A percentile compares a stretch with the other conserved stretches of the same genome.
Evolutionary conservation across 495 filamentous ascomycete genomes (phyloP).

Genomic region (Aspergillus leporis): DNA sequence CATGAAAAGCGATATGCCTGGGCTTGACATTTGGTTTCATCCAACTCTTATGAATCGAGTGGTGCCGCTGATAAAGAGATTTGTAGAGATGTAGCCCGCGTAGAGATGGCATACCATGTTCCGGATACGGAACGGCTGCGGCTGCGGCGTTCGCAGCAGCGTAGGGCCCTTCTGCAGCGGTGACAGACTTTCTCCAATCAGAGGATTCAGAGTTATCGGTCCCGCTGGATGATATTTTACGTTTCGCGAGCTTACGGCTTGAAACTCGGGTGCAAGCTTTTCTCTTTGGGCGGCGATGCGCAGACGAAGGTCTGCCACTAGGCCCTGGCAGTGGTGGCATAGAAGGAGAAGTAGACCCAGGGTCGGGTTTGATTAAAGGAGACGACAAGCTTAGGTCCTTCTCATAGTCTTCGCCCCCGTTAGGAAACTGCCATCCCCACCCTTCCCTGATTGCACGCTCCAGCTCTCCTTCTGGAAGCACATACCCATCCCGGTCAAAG

Average conservation of each 20-base stretch:
- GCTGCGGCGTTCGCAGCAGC: constrained; percentile 82
- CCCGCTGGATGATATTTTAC: constrained; percentile 51
- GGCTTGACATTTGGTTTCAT: constrained; percentile 82
- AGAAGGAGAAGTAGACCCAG: constrained; percentile 38
- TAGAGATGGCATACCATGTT: constrained; percentile 74
- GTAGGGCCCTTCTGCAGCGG: constrained; percentile 72
- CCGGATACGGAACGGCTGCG: constrained; percentile 76
- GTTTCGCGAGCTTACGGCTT: constrained; percentile 54
- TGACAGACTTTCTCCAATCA: constrained; percentile 46
- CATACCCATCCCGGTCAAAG: constrained; percentile 80
- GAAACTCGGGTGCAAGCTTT: constrained; percentile 50
- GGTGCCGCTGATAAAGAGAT: constrained; percentile 88
- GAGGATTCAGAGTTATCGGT: constrained; percentile 37
- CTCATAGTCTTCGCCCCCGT: constrained; percentile 72
- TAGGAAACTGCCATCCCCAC: constrained; percentile 98
- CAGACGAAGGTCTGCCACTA: constrained; percentile 30
- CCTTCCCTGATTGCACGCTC: constrained; percentile 84
- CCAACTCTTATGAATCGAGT: constrained; percentile 88
- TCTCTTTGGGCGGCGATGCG: constrained; percentile 49
- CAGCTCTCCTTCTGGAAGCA: constrained; percentile 78
- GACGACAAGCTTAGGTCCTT: constrained; percentile 65
- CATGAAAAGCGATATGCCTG: constrained; percentile 92
- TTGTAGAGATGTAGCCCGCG: constrained; percentile 90
- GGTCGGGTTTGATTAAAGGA: constrained; percentile 44
- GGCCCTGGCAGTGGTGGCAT: constrained; percentile 26